A percentile compares a stretch with the other conserved stretches of the same genome.
Conservation (phyloP, 805 yeast species). For the Metschnikowia similis region DNA sequence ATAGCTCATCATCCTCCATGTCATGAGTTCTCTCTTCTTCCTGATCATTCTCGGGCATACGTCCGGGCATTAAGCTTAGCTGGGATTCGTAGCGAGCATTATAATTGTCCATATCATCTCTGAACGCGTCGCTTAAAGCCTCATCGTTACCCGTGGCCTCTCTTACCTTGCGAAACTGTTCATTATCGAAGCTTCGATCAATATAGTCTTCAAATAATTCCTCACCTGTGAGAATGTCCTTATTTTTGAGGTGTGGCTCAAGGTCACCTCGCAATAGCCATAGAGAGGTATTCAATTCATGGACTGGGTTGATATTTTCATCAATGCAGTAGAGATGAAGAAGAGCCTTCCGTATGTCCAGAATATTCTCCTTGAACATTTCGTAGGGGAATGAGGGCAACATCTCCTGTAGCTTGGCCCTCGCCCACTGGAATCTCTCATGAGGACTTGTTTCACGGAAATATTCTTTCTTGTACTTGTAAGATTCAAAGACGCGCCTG, state of each 20-base stretch:
- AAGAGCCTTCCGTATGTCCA: neutral
- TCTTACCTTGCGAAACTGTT: neutral
- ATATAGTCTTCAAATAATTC: neutral
- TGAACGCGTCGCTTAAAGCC: neutral
- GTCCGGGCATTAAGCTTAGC: neutral
- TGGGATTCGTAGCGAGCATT: neutral
- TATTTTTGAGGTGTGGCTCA: neutral
- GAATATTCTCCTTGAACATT: neutral
- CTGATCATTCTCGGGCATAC: neutral
- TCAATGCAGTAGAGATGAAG: conserved; percentile 1
- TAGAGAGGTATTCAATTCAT: neutral
- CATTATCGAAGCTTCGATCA: neutral
- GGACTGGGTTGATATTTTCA: neutral
- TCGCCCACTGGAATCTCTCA: conserved; percentile 1
- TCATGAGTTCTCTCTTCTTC: neutral
- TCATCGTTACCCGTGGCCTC: neutral
- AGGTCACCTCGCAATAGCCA: neutral
- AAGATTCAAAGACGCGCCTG: neutral
- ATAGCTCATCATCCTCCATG: neutral
- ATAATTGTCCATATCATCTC: neutral
- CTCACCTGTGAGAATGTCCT: neutral
- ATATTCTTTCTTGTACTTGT: conserved; percentile 1
- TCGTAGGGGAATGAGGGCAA: neutral
- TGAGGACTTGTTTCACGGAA: neutral
- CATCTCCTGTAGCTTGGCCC: neutral